These are phyloP conservation scores for Diatrype stigma DNA, from an alignment of 2,329 filamentous ascomycete genomes.

Conservation along the genomic window DNA sequence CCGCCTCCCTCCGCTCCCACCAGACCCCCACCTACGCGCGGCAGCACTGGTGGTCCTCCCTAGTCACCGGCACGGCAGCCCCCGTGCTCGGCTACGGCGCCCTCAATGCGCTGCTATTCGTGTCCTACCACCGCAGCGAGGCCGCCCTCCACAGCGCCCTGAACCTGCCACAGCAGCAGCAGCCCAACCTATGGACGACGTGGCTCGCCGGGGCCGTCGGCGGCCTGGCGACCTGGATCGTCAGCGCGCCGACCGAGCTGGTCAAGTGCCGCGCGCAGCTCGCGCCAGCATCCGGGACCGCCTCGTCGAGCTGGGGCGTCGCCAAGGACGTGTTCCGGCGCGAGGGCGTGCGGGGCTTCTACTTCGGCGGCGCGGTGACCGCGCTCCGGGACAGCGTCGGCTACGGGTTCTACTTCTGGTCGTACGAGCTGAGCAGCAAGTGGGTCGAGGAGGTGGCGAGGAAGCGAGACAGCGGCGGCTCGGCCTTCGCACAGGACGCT, in stretches of 20 bases:
- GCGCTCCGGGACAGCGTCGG: conserved; percentile 80
- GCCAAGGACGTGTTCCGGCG: conserved; percentile 55
- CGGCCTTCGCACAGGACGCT: conserved; percentile 39
- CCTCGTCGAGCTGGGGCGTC: conserved; percentile 62
- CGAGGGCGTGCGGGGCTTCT: conserved; percentile 65
- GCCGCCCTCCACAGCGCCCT: conserved; percentile 47
- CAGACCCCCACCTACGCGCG: conserved; percentile 21
- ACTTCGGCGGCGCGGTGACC: conserved; percentile 77
- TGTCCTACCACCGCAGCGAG: conserved; percentile 84
- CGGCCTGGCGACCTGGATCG: conserved; percentile 78
- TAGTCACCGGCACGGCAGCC: conserved; percentile 68
- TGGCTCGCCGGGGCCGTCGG: conserved; percentile 78
- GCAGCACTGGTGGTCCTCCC: conserved; percentile 32
- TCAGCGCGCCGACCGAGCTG: conserved; percentile 85
- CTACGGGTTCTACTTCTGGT: conserved; percentile 98
- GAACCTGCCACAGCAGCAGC: conserved; percentile 14
- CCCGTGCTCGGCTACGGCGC: conserved; percentile 87
- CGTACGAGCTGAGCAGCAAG: conserved; percentile 73
- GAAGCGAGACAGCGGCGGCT: background rate
- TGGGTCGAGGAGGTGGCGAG: conserved; percentile 44
- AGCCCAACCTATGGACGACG: conserved; percentile 57
- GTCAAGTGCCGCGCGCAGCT: conserved; percentile 87
- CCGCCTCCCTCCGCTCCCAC: too few relatives aligned
- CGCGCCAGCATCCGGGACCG: conserved; percentile 31
- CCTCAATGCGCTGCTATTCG: conserved; percentile 84